phyloP scores from a whole-genome alignment of 441 rosid genomes.

The Populus hybrid region DNA sequence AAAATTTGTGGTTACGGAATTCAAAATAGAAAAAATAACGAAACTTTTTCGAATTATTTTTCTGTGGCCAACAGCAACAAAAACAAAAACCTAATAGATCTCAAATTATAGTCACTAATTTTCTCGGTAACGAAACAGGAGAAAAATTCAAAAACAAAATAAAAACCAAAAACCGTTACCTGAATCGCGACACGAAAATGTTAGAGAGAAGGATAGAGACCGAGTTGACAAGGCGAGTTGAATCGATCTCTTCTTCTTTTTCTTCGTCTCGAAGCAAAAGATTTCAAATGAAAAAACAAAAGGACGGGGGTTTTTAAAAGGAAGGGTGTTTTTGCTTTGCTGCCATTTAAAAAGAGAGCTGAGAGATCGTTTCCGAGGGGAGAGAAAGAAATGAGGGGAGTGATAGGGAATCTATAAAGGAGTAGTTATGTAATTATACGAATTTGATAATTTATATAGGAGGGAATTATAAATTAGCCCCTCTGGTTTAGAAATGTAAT shows the following conservation, averaged over 20 bases:
- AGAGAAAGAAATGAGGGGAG: background rate
- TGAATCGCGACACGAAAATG: slow-evolving; percentile 17
- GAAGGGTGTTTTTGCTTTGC: background rate
- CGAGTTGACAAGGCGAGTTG: slow-evolving; percentile 13
- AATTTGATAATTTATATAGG: no score
- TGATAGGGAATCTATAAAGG: no score
- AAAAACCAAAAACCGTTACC: slow-evolving; percentile 9
- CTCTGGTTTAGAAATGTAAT: no score
- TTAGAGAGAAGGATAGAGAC: slow-evolving; percentile 4
- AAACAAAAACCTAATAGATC: no score
- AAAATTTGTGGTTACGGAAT: no score
- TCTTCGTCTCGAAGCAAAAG: background rate
- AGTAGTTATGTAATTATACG: background rate
- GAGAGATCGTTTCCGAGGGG: background rate
- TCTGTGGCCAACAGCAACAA: no score
- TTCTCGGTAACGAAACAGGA: no score
- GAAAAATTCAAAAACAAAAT: background rate
- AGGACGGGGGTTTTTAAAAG: background rate
- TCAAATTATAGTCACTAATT: no score
- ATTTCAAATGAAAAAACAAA: background rate
- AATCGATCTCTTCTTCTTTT: slow-evolving; percentile 1
- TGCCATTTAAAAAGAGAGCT: background rate
- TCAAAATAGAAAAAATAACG: no score
- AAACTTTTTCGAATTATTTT: no score
- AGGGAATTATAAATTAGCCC: no score